Conservation (phyloP, 257 asterid species). For the Solanum sejunctum region DNA sequence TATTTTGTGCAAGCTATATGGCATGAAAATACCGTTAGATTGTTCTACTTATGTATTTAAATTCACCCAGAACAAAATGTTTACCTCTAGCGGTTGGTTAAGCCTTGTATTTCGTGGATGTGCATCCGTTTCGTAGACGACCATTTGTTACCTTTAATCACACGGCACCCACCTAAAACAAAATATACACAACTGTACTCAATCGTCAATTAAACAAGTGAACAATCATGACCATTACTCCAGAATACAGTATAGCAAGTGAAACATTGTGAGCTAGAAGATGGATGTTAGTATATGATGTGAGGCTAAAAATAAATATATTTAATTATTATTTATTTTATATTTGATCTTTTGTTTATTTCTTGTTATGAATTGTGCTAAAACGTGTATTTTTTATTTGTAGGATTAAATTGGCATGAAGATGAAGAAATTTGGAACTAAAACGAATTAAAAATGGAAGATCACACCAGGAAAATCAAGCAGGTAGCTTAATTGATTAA, state of each 20-base stretch:
- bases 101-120: constrained; percentile 50
- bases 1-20: no score
- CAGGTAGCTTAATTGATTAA: no score
- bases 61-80: not conserved
- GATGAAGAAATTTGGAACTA: no score
- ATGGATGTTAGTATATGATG: not conserved
- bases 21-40: no score
- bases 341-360: no score
- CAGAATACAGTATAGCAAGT: not conserved
- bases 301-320: no score
- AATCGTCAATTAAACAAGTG: not conserved
- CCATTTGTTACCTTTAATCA: constrained; percentile 93
- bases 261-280: not conserved
- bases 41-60: not conserved
- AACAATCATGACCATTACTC: not conserved
- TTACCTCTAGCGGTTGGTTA: constrained; percentile 32
- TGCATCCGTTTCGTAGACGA: constrained; percentile 97
- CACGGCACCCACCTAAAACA: constrained; percentile 46
- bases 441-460: no score
- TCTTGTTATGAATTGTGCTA: no score
- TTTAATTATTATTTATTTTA: no score
- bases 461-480: no score
- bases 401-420: no score
- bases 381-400: no score
- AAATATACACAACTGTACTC: not conserved